These are phyloP conservation scores for Raffaelea arxii DNA, from an alignment of 2,329 filamentous ascomycete genomes.

Conservation along the genomic window DNA sequence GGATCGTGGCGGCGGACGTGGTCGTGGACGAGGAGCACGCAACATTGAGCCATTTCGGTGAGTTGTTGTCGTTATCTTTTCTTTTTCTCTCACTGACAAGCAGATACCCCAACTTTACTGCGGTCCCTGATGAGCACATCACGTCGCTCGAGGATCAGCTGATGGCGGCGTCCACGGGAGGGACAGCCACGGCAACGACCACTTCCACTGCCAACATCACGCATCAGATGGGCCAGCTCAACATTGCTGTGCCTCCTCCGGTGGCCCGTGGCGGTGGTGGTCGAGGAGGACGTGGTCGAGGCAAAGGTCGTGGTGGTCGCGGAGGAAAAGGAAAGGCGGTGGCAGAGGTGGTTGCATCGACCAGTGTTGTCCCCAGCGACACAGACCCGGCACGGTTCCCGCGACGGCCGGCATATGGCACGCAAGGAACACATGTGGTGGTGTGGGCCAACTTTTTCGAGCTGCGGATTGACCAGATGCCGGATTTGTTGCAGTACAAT, in stretches of 20 bases:
- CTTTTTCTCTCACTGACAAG: background rate
- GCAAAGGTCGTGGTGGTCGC: background rate
- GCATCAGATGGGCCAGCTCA: background rate
- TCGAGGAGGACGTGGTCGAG: background rate
- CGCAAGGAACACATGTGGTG: slow-evolving; percentile 27
- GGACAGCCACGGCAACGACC: background rate
- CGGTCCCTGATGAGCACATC: slow-evolving; percentile 18
- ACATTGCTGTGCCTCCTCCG: background rate
- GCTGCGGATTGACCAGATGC: slow-evolving; percentile 24
- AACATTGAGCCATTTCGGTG: slow-evolving; percentile 20
- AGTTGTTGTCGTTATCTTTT: slow-evolving; percentile 7
- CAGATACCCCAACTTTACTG: slow-evolving; percentile 4
- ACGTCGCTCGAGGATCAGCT: slow-evolving; percentile 16
- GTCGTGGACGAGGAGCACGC: slow-evolving; percentile 16
- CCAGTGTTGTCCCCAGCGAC: background rate
- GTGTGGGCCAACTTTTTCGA: slow-evolving; percentile 48
- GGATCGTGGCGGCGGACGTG: slow-evolving; percentile 9
- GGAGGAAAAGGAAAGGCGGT: background rate
- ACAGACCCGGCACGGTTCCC: slow-evolving; percentile 23
- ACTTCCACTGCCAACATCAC: background rate
- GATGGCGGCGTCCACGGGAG: slow-evolving; percentile 6
- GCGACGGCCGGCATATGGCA: slow-evolving; percentile 39
- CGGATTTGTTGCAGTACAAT: slow-evolving; percentile 33
- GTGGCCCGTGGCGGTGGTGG: background rate
- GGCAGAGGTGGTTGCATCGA: background rate